Evolutionary conservation across 257 asterid species (phyloP).

Genomic region (Fraxinus quadrangulata): DNA sequence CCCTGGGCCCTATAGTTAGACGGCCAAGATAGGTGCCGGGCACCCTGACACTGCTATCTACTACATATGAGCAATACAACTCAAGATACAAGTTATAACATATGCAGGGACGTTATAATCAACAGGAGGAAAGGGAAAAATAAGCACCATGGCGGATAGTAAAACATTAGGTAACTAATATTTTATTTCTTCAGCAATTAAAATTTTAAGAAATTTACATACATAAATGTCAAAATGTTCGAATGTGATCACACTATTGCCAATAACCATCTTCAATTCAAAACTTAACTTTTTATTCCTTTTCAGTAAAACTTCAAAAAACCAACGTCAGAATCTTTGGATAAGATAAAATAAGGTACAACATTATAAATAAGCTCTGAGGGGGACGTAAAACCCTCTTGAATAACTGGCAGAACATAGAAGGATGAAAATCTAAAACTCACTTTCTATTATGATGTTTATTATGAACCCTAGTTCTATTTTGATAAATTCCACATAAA

Average conservation of each 20-base stretch:
- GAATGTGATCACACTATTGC: too few species aligned
- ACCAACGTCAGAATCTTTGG: neutral
- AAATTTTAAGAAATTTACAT: neutral
- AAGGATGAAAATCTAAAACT: conserved; percentile 4
- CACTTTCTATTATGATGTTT: conserved; percentile 11
- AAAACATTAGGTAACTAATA: neutral
- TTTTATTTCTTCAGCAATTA: too few species aligned
- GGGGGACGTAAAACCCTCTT: neutral
- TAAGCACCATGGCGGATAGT: neutral
- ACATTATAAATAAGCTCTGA: neutral
- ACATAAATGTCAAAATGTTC: neutral
- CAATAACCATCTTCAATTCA: too few species aligned
- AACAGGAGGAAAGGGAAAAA: neutral
- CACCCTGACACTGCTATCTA: too few species aligned
- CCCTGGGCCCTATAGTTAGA: too few species aligned
- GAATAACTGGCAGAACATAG: neutral
- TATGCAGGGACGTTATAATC: neutral
- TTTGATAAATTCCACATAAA: conserved; percentile 3
- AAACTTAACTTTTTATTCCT: neutral
- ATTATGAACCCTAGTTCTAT: conserved; percentile 19
- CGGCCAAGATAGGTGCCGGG: too few species aligned
- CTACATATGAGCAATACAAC: too few species aligned
- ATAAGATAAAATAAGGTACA: neutral
- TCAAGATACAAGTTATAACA: too few species aligned
- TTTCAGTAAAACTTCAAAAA: neutral